Conservation (phyloP, 2,329 filamentous ascomycete genomes). For the Aspergillus ochraceus region DNA sequence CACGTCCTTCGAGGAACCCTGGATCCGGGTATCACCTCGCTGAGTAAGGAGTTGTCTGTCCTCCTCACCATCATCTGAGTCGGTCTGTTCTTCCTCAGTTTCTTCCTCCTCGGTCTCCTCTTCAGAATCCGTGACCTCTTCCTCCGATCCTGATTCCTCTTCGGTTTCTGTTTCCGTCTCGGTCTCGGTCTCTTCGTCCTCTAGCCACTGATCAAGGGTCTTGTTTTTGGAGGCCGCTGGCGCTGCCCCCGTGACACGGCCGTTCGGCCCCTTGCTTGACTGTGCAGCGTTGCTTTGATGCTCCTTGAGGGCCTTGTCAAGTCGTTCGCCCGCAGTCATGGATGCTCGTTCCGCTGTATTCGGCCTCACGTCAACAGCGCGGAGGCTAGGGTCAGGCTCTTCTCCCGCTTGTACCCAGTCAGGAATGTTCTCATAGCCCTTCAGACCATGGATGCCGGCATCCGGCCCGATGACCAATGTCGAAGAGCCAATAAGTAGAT, state of each 20-base stretch:
- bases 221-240: constrained; percentile 59
- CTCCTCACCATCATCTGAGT: not conserved
- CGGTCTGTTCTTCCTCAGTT: not conserved
- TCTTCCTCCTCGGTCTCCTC: constrained; percentile 44
- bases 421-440: constrained; percentile 76
- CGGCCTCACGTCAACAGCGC: constrained; percentile 58
- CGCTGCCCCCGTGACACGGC: constrained; percentile 19
- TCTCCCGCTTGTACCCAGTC: constrained; percentile 79
- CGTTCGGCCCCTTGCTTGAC: constrained; percentile 17
- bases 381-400: constrained; percentile 74
- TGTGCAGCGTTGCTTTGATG: constrained; percentile 34
- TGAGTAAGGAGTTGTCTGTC: constrained; percentile 17
- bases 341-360: constrained; percentile 30
- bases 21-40: not conserved
- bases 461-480: constrained; percentile 81
- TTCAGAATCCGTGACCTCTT: constrained; percentile 44
- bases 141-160: constrained; percentile 48
- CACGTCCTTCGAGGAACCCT: not conserved
- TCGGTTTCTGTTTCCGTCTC: constrained; percentile 48
- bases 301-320: constrained; percentile 46
- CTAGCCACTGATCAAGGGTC: constrained; percentile 90
- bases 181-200: constrained; percentile 56
- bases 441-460: constrained; percentile 69
- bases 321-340: constrained; percentile 43
- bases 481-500: constrained; percentile 77